Percentiles rank a stretch among this genome's conserved stretches.
Conservation (phyloP, 805 yeast genomes). For the Starmera dryadoides region DNA sequence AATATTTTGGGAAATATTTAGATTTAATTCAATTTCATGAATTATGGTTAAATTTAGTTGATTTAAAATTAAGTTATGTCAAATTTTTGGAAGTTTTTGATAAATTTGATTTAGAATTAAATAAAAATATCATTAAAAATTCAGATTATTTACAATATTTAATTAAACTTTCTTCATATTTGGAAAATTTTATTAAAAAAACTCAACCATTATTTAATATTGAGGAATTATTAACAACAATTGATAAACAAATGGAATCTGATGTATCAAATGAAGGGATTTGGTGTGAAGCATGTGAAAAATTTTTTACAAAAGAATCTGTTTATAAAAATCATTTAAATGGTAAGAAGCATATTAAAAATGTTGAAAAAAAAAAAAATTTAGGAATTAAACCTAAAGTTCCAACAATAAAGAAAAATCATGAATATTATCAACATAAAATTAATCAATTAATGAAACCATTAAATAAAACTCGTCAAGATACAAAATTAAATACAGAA, state of each 20-base stretch:
- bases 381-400: neutral
- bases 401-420: conserved; percentile 8
- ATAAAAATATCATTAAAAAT: conserved; percentile 16
- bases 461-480: conserved; percentile 27
- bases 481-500: conserved; percentile 56
- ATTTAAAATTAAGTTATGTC: conserved; percentile 33
- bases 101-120: conserved; percentile 25
- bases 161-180: conserved; percentile 37
- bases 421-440: conserved; percentile 29
- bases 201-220: conserved; percentile 42
- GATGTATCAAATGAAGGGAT: conserved; percentile 20
- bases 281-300: conserved; percentile 61
- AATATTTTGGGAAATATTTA: conserved; percentile 55
- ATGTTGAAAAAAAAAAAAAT: conserved; percentile 16
- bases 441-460: conserved; percentile 33
- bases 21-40: conserved; percentile 50
- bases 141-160: conserved; percentile 40
- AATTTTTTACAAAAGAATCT: conserved; percentile 51
- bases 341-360: conserved; percentile 72
- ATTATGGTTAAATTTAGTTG: conserved; percentile 41
- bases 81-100: conserved; percentile 44
- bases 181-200: conserved; percentile 38
- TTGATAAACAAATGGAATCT: conserved; percentile 10
- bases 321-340: conserved; percentile 62
- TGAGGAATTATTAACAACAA: conserved; percentile 18